Evolutionary conservation across 164 flowering plant species (phyloP), one percentile per base, ranked within the genome.

Genomic region (Kingdonia uniflora): DNA sequence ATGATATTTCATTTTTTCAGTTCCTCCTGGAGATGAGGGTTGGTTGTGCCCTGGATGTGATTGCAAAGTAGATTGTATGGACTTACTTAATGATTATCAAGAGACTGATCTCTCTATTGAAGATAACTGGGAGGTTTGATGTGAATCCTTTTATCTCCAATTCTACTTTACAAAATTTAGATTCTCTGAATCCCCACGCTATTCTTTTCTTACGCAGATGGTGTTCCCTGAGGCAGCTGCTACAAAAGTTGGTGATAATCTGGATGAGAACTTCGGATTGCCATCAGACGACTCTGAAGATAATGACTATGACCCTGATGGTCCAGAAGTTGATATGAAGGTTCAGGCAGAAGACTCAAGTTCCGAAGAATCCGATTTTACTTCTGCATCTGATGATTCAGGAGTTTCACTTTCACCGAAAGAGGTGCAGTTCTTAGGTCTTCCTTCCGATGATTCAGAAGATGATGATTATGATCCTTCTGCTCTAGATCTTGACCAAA

Each of bases 21-120:
- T 94, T 71, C 99, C 99, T 62, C 85, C 83, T 40, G 96, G 71
- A 54, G 96, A 94, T 54, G 90, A 88, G 65, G 79, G 87, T 57
- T 94, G 99, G 99, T 67, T 86, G 54, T 94, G 99, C 72, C 97
- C 97, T 52, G 99, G 85, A 51, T 94, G 99, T 73, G 89, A 86
- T 65, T 94, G 99, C 77, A 94, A 89, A 73, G 74, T 66, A 63
- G 95, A 82, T 61, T 89, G 95, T 69, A 54, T 82, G 43, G 81
- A 76, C 51, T 60, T 80, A 59, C 79, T 94, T 22, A 94, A 87
- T 72, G 87, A 84, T 35, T 63, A 60, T 54, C 78, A 63, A 63
- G 97, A 82, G 62, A 69, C 81, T 49, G 56, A 72, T 40, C 77
- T 81, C 51, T 76, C 79, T 41, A 46, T 84, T 33, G 65, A 48